These are phyloP conservation scores for Teratosphaeria nubilosa DNA, from an alignment of 2,329 filamentous ascomycete genomes.

Conservation along the genomic window DNA sequence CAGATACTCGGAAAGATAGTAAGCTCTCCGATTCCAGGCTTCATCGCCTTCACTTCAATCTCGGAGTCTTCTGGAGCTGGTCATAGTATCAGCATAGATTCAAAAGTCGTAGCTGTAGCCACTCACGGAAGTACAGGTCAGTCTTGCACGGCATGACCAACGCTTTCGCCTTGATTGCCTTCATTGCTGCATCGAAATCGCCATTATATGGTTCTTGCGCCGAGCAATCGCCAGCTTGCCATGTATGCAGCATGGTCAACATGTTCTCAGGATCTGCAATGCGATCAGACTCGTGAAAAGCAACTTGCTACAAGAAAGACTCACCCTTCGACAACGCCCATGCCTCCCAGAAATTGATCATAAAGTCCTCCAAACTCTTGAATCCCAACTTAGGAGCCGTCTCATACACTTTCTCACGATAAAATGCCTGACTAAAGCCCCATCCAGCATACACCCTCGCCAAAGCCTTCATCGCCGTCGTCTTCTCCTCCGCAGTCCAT, in stretches of 20 bases:
- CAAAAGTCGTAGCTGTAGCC: neutral
- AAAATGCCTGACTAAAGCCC: slow-evolving; percentile 73
- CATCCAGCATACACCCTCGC: slow-evolving; percentile 61
- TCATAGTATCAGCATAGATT: slow-evolving; percentile 4
- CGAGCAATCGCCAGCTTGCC: slow-evolving; percentile 65
- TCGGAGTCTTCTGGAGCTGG: slow-evolving; percentile 62
- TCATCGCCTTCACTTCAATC: slow-evolving; percentile 58
- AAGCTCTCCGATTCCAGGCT: slow-evolving; percentile 46
- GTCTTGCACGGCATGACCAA: slow-evolving; percentile 63
- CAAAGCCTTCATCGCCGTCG: slow-evolving; percentile 57
- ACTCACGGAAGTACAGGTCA: slow-evolving; percentile 66
- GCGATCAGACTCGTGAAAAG: slow-evolving; percentile 11
- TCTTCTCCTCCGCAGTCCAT: slow-evolving; percentile 40
- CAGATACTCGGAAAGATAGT: slow-evolving; percentile 42
- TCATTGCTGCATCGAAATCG: slow-evolving; percentile 44
- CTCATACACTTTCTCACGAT: slow-evolving; percentile 60
- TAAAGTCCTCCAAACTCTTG: slow-evolving; percentile 61
- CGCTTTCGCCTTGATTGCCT: slow-evolving; percentile 59
- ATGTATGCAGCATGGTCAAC: slow-evolving; percentile 65
- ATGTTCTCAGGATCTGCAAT: slow-evolving; percentile 60
- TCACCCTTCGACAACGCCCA: slow-evolving; percentile 58
- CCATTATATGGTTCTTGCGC: slow-evolving; percentile 57
- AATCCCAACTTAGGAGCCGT: slow-evolving; percentile 47
- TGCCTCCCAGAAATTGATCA: slow-evolving; percentile 64
- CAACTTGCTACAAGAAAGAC: neutral